Evolutionary conservation across 176 grass and related monocot genomes (phyloP).

Genomic region (Oryza rufipogon): DNA sequence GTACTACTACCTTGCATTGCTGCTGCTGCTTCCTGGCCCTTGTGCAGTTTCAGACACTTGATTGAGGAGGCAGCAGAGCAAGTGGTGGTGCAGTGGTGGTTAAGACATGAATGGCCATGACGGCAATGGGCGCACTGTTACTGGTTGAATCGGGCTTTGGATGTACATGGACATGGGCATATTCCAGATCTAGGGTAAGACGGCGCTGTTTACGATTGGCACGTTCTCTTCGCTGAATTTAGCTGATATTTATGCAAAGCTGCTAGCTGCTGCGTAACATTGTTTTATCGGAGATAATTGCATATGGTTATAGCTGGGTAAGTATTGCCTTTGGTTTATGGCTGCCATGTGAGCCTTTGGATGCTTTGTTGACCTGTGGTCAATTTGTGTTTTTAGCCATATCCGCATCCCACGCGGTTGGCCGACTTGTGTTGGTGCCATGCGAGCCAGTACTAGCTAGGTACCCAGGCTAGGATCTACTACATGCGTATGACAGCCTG

Average conservation of each 20-base stretch:
- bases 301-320: not conserved
- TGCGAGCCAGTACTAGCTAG: not conserved
- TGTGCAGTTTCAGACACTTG: not conserved
- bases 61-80: not conserved
- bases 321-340: not conserved
- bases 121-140: not conserved
- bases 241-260: slow-evolving; percentile 4
- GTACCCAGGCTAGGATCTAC: not conserved
- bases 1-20: slow-evolving; percentile 56
- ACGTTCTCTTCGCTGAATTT: not conserved
- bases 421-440: slow-evolving; percentile 1
- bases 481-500: slow-evolving; percentile 29
- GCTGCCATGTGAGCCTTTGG: slow-evolving; percentile 35
- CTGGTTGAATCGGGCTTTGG: not conserved
- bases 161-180: not conserved
- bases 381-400: not conserved
- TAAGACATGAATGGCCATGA: not conserved
- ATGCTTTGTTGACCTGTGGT: slow-evolving; percentile 14
- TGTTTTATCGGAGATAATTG: not conserved
- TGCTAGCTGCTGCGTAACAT: not conserved
- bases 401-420: slow-evolving; percentile 26
- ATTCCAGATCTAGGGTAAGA: slow-evolving; percentile 14
- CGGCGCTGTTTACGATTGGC: not conserved
- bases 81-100: not conserved
- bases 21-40: not conserved